These are phyloP conservation scores for Fusarium paranaense DNA, from an alignment of 2,329 filamentous ascomycete species.

Conservation along the genomic window DNA sequence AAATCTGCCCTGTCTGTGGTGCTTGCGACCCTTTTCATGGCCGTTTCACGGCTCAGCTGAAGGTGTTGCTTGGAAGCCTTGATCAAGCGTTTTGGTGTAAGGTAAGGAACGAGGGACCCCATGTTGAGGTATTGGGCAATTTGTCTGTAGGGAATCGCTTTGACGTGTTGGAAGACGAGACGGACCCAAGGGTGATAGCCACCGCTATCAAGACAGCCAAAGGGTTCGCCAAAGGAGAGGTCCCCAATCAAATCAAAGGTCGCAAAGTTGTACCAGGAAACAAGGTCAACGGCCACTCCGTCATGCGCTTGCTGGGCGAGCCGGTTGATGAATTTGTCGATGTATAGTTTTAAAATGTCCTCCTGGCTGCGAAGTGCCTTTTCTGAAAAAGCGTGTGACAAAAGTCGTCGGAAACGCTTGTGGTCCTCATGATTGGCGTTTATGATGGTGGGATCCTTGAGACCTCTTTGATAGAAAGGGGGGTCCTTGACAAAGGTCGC, in stretches of 20 bases:
- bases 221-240: constrained; percentile 44
- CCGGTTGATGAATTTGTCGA: not conserved
- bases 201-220: constrained; percentile 36
- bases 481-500: not conserved
- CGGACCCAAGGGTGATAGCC: constrained; percentile 1
- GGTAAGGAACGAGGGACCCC: not conserved
- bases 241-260: constrained; percentile 49
- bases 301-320: not conserved
- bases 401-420: not conserved
- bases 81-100: not conserved
- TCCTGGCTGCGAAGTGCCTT: not conserved
- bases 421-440: not conserved
- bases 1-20: not conserved
- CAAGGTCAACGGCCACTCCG: not conserved
- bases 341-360: not conserved
- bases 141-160: not conserved
- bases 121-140: not conserved
- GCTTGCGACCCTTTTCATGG: not conserved
- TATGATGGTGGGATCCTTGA: not conserved
- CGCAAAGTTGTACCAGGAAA: constrained; percentile 44
- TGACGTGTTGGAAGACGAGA: not conserved
- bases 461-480: not conserved
- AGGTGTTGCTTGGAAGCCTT: not conserved
- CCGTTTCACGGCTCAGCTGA: not conserved
- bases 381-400: not conserved